Evolutionary conservation across 768 basidiomycete species (phyloP).

Genomic region (Naganishia antarctica): DNA sequence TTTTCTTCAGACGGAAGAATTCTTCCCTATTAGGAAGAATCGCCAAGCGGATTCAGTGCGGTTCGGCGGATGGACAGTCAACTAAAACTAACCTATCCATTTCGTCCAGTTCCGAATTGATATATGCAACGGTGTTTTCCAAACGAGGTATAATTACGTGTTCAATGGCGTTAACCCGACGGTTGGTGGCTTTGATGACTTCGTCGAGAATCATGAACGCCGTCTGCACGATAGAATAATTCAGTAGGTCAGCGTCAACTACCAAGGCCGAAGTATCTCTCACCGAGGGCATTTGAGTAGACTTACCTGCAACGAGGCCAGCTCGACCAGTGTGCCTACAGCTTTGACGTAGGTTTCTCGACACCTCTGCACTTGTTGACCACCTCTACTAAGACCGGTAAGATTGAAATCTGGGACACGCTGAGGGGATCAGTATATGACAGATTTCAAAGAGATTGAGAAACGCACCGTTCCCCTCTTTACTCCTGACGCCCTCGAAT

Average conservation of each 20-base stretch:
- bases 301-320: constrained; percentile 69
- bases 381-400: constrained; percentile 92
- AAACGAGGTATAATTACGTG: constrained; percentile 91
- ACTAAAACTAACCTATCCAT: constrained; percentile 76
- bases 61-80: background rate
- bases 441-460: too few species aligned
- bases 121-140: constrained; percentile 97
- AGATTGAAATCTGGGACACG: constrained; percentile 86
- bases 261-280: background rate
- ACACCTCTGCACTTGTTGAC: constrained; percentile 89
- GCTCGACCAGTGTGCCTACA: constrained; percentile 90
- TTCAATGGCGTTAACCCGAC: constrained; percentile 96
- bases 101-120: constrained; percentile 93
- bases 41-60: background rate
- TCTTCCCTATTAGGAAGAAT: constrained; percentile 42
- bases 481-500: constrained; percentile 77
- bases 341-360: constrained; percentile 98
- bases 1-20: constrained; percentile 78
- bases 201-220: constrained; percentile 98
- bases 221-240: constrained; percentile 57
- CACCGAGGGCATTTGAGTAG: too few species aligned
- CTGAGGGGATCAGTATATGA: too few species aligned
- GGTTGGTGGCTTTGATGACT: constrained; percentile 97
- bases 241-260: background rate
- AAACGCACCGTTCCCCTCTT: constrained; percentile 69